Evolutionary conservation across 2,329 filamentous ascomycete species (phyloP).

Genomic region (Fusarium buharicum): DNA sequence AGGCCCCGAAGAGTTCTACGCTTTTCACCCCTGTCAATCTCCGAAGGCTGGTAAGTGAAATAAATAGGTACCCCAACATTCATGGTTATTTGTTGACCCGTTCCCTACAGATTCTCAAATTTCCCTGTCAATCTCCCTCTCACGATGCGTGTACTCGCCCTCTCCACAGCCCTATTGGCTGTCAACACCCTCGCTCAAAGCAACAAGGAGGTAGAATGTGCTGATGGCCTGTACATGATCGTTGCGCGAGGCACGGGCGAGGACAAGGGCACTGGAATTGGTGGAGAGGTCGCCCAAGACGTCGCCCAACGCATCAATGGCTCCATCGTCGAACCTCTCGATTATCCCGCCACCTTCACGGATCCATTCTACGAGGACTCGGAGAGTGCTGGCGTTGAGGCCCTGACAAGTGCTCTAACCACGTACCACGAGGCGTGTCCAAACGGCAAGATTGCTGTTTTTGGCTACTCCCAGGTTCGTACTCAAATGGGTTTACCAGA

Average conservation of each 20-base stretch:
- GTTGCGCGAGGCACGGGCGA: slow-evolving; percentile 54
- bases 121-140: not conserved
- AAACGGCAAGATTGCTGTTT: slow-evolving; percentile 53
- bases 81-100: not conserved
- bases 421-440: slow-evolving; percentile 52
- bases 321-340: slow-evolving; percentile 49
- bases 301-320: slow-evolving; percentile 49
- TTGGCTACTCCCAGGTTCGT: slow-evolving; percentile 56
- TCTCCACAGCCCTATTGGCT: slow-evolving; percentile 43
- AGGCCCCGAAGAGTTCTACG: slow-evolving; percentile 8
- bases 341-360: slow-evolving; percentile 53
- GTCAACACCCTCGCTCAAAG: slow-evolving; percentile 39
- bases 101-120: not conserved
- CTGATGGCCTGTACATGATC: slow-evolving; percentile 53
- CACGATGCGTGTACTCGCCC: slow-evolving; percentile 34
- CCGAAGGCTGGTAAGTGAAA: slow-evolving; percentile 7
- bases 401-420: slow-evolving; percentile 47
- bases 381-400: slow-evolving; percentile 48
- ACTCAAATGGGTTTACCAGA: not conserved
- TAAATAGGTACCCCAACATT: slow-evolving; percentile 26
- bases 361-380: slow-evolving; percentile 50
- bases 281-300: slow-evolving; percentile 49
- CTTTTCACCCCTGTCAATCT: slow-evolving; percentile 19
- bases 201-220: slow-evolving; percentile 43
- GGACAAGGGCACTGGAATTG: slow-evolving; percentile 48